These are phyloP conservation scores for Houttuynia cordata DNA, from an alignment of 164 flowering plant species.

Conservation along the genomic window DNA sequence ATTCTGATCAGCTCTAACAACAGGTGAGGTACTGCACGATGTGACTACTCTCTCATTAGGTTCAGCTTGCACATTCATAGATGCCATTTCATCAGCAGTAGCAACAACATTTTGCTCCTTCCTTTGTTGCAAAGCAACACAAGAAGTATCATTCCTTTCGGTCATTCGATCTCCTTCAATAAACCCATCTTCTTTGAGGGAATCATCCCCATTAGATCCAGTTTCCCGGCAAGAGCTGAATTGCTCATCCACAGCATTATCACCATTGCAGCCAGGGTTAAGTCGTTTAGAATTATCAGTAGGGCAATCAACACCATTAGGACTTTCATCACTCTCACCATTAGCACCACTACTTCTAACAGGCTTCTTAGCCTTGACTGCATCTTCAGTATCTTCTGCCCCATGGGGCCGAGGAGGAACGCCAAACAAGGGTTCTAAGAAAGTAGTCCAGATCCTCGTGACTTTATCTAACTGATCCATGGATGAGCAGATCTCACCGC, in stretches of 20 bases:
- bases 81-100: conserved; percentile 30
- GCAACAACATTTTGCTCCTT: conserved; percentile 22
- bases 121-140: conserved; percentile 23
- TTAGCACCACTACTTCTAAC: conserved; percentile 25
- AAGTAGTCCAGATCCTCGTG: conserved; percentile 88
- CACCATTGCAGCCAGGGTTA: conserved; percentile 36
- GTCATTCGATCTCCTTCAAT: conserved; percentile 25
- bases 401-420: conserved; percentile 58
- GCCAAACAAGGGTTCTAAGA: conserved; percentile 75
- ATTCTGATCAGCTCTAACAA: conserved; percentile 31
- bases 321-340: conserved; percentile 44
- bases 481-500: conserved; percentile 67
- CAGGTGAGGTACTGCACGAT: conserved; percentile 24
- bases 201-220: conserved; percentile 33
- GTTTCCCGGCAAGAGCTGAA: conserved; percentile 27
- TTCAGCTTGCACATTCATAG: conserved; percentile 24
- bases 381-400: conserved; percentile 73
- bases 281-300: conserved; percentile 26
- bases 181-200: conserved; percentile 28
- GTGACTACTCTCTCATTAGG: conserved; percentile 22
- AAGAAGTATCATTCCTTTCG: conserved; percentile 22
- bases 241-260: conserved; percentile 28
- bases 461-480: conserved; percentile 77
- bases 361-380: conserved; percentile 35
- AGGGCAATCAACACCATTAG: conserved; percentile 25